These are phyloP conservation scores for Neocucurbitaria cava DNA, from an alignment of 2,329 filamentous ascomycete genomes.

Conservation along the genomic window DNA sequence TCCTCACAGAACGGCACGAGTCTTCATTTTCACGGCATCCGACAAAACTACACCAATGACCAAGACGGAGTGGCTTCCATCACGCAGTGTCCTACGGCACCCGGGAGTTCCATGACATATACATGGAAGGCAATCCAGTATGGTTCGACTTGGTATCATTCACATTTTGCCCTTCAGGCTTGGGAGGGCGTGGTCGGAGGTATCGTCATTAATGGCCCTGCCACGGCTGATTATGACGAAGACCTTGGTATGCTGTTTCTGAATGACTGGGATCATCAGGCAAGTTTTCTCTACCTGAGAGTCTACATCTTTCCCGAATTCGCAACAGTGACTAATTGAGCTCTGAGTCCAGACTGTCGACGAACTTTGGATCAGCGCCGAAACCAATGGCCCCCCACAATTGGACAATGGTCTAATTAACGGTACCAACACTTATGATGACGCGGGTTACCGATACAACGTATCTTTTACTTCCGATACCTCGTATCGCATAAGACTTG, in stretches of 20 bases:
- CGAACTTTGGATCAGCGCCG: constrained; percentile 39
- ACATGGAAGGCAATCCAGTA: constrained; percentile 50
- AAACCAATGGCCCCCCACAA: constrained; percentile 39
- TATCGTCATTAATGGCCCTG: constrained; percentile 52
- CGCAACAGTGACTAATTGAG: not conserved
- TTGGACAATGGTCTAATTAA: constrained; percentile 55
- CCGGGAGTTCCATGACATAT: constrained; percentile 33
- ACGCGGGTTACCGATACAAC: constrained; percentile 44
- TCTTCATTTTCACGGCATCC: constrained; percentile 44
- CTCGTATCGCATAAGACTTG: constrained; percentile 51
- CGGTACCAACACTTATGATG: constrained; percentile 50
- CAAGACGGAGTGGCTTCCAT: constrained; percentile 41
- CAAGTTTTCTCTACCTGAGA: not conserved
- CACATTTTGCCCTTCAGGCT: constrained; percentile 51
- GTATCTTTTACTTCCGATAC: constrained; percentile 48
- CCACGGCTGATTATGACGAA: constrained; percentile 50
- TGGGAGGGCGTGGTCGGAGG: constrained; percentile 52
- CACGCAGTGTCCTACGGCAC: constrained; percentile 42
- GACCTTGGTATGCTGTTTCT: constrained; percentile 53
- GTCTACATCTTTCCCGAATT: not conserved
- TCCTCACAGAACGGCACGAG: constrained; percentile 38
- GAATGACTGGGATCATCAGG: constrained; percentile 53
- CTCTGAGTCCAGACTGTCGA: constrained; percentile 39
- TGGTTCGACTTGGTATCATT: constrained; percentile 53
- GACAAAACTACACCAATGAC: constrained; percentile 41